Conservation (phyloP, 768 basidiomycete genomes). For the Phanerochaete carnosa region DNA sequence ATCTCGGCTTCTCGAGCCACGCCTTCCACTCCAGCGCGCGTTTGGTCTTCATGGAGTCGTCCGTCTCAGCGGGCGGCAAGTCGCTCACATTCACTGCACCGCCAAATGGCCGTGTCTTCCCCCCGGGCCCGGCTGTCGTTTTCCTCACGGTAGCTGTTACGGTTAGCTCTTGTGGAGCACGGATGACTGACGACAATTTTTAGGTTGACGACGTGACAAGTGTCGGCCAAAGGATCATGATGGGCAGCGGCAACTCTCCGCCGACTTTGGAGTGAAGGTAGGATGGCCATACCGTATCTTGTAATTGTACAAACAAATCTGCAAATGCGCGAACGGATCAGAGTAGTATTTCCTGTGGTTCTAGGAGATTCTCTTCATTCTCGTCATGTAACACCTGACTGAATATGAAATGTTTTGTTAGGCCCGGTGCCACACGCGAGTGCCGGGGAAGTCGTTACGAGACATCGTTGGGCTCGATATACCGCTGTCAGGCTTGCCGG, state of each 20-base stretch:
- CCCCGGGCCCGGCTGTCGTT: constrained; percentile 28
- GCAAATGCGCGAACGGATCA: not conserved
- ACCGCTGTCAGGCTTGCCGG: no score
- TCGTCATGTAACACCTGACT: not conserved
- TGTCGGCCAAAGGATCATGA: constrained; percentile 20
- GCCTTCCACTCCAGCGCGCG: constrained; percentile 35
- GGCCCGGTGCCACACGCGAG: no score
- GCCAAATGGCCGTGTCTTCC: constrained; percentile 33
- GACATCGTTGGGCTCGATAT: no score
- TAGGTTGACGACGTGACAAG: constrained; percentile 21
- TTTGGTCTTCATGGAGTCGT: constrained; percentile 31
- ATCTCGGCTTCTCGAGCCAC: constrained; percentile 33
- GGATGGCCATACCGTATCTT: not conserved
- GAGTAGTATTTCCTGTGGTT: not conserved
- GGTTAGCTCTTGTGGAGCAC: not conserved
- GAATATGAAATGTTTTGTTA: not conserved
- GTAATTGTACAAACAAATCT: not conserved
- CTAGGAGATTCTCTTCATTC: not conserved
- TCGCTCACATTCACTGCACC: constrained; percentile 32
- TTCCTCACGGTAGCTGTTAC: constrained; percentile 22
- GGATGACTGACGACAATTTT: not conserved
- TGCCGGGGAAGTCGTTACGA: no score
- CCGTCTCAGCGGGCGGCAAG: constrained; percentile 24
- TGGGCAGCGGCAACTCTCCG: constrained; percentile 18
- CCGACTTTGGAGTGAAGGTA: constrained; percentile 11